Evolutionary conservation across 441 rosid genomes (phyloP).

Genomic region (Erodium texanum): DNA sequence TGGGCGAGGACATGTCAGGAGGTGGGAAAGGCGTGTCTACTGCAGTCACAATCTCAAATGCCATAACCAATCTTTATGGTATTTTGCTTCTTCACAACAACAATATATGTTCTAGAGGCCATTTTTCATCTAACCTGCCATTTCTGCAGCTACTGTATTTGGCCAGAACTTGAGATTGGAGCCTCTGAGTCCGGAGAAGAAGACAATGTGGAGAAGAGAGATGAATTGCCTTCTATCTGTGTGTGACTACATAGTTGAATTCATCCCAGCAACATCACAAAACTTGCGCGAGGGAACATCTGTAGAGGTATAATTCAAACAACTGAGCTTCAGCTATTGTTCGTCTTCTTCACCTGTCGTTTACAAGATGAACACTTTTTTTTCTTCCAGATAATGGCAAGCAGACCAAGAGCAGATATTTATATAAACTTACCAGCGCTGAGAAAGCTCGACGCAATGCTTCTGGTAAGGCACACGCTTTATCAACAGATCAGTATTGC

Average conservation of each 20-base stretch:
- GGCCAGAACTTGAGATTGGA: conserved; percentile 54
- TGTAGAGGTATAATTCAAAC: conserved; percentile 34
- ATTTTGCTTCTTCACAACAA: conserved; percentile 13
- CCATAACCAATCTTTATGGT: conserved; percentile 70
- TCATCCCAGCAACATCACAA: conserved; percentile 35
- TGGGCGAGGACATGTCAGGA: conserved; percentile 75
- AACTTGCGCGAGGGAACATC: conserved; percentile 35
- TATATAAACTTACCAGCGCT: conserved; percentile 55
- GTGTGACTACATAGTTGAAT: conserved; percentile 46
- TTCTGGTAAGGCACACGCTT: conserved; percentile 29
- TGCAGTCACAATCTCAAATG: conserved; percentile 53
- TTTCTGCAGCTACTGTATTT: conserved; percentile 46
- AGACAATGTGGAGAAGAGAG: conserved; percentile 56
- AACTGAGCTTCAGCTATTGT: too few species aligned
- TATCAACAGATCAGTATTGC: not conserved
- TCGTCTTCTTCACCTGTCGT: not conserved
- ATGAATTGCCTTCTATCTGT: conserved; percentile 56
- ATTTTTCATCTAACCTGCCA: too few species aligned
- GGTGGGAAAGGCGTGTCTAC: conserved; percentile 64
- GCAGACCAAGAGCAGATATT: conserved; percentile 48
- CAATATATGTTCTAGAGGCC: too few species aligned
- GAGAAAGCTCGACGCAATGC: conserved; percentile 53
- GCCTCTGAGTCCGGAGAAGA: conserved; percentile 46
- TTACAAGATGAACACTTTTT: conserved; percentile 3
- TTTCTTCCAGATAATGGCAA: conserved; percentile 41